Base-by-base conservation (phyloP, 129 eudicot genomes). In the Flaveria sonorensis region DNA sequence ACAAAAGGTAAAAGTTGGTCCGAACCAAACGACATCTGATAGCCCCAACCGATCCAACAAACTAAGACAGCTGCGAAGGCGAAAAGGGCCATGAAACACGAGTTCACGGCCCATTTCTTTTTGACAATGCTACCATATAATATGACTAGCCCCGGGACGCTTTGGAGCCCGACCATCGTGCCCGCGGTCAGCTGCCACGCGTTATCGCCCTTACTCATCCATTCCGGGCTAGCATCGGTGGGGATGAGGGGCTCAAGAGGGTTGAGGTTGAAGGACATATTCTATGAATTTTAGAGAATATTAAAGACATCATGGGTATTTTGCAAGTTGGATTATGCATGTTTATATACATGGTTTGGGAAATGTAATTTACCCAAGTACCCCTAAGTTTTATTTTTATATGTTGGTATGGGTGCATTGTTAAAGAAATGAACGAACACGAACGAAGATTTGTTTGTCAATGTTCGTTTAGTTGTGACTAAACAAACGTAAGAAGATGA, bases 61-160 rank as follows among this genome's bases (percentile, higher is more conserved):
- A 90, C 89, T 32, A 91, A 76, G 30, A 88, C 93, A 0, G 96
- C 89, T 0, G 96, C 91, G 23, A 91, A 91, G 75, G 96, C 93
- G 62, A 84, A 91, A 47, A 88, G 88, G 4, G 96, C 96, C 96
- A 91, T 91, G 81, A 91, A 86, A 45, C 91, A 89, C 2, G 96
- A 91, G 76, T 91, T 91, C 0, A 91, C 85, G 1, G 96, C 93
- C 96, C 93, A 90, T 86, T 90, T 90, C 89, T 88, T 90, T 50
- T 90, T 90, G 0, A 90, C 96, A 10, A 90, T 90, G 88, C 96
- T 88, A 13, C 96, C 96, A 48, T 91, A 91, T 10, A 91, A 68
- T 47, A 91, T 91, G 30, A 91, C 89, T 1, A 91, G 83, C 2
- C 96, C 96, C 1, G 96, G 96, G 9, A 90, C 88, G 20, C 92